These are phyloP conservation scores for Macadamia tetraphylla DNA, from an alignment of 164 flowering plant species.

Conservation along the genomic window DNA sequence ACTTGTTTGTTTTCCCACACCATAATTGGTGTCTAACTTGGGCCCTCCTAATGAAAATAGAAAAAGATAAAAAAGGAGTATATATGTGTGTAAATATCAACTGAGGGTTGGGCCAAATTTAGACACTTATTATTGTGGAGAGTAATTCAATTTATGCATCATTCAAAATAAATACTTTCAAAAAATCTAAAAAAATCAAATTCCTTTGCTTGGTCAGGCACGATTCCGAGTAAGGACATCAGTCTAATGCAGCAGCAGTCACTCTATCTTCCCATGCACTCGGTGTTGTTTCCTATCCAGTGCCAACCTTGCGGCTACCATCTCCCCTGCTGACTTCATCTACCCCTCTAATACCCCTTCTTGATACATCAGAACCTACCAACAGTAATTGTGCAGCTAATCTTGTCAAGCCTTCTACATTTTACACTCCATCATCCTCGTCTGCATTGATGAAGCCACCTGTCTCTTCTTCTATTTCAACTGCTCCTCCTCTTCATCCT, in stretches of 20 bases:
- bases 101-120: too few species aligned
- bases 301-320: conserved; percentile 37
- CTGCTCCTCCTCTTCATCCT: conserved; percentile 62
- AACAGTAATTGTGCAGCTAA: conserved; percentile 32
- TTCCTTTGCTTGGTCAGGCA: too few species aligned
- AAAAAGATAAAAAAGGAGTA: too few species aligned
- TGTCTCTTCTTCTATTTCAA: conserved; percentile 38
- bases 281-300: conserved; percentile 23
- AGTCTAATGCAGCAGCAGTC: conserved; percentile 18
- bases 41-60: too few species aligned
- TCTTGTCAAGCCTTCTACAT: conserved; percentile 58
- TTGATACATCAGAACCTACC: conserved; percentile 39
- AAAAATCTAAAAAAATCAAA: too few species aligned
- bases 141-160: too few species aligned
- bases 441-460: conserved; percentile 34
- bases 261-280: conserved; percentile 32
- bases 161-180: too few species aligned
- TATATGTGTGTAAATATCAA: too few species aligned
- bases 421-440: conserved; percentile 45
- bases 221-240: conserved; percentile 29
- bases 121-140: too few species aligned
- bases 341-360: conserved; percentile 39
- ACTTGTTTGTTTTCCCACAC: too few species aligned
- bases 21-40: too few species aligned
- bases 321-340: conserved; percentile 39